phyloP scores from a whole-genome alignment of 23 red algal genomes.

The Chondrus crispus region DNA sequence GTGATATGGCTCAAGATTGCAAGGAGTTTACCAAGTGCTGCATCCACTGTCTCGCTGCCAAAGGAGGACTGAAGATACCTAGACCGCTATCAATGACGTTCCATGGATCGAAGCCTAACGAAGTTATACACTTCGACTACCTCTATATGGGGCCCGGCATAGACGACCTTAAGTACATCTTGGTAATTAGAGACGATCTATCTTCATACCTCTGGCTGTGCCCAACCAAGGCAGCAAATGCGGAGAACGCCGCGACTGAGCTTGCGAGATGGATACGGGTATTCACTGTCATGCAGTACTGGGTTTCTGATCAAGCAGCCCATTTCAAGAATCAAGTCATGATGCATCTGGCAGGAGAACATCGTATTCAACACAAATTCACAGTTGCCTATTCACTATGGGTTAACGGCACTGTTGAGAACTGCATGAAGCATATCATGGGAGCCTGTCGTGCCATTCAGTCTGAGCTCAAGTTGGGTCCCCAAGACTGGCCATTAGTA shows the following conservation, averaged over 20 bases:
- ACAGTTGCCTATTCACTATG: conserved; percentile 22
- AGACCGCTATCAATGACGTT: not conserved
- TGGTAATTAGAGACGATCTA: conserved; percentile 23
- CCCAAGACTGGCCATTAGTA: conserved; percentile 8
- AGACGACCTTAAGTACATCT: not conserved
- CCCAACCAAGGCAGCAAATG: not conserved
- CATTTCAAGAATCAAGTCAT: conserved; percentile 25
- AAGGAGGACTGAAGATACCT: not conserved
- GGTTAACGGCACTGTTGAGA: conserved; percentile 23
- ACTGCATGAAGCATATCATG: not conserved
- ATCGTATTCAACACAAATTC: conserved; percentile 1
- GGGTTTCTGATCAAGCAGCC: conserved; percentile 3
- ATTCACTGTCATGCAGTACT: not conserved
- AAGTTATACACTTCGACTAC: conserved; percentile 40
- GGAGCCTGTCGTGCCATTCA: not conserved
- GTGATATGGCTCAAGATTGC: not conserved
- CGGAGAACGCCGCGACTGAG: not conserved
- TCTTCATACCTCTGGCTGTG: not conserved
- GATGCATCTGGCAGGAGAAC: not conserved
- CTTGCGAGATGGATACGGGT: conserved; percentile 20
- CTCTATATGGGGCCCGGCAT: conserved; percentile 19
- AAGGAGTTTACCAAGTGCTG: not conserved
- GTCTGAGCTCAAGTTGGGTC: conserved; percentile 1
- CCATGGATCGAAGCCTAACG: not conserved
- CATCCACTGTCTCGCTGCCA: not conserved